Evolutionary conservation across 768 basidiomycete species (phyloP).

Genomic region (Trametes elegans): DNA sequence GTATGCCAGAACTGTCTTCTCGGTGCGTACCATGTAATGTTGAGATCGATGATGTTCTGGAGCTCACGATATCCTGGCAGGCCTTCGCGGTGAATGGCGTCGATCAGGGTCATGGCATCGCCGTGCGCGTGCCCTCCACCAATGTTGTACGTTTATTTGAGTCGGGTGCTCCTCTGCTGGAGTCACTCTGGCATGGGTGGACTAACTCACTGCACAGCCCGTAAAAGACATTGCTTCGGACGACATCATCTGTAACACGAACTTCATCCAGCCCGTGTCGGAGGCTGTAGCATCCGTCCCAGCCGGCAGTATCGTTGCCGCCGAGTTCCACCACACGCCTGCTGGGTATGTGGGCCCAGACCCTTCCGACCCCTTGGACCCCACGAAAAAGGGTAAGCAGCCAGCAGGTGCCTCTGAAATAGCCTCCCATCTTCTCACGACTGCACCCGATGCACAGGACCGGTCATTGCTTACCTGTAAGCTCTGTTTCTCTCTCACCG

Average conservation of each 20-base stretch:
- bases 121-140: slow-evolving; percentile 45
- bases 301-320: slow-evolving; percentile 50
- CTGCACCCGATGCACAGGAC: no score
- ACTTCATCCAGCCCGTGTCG: slow-evolving; percentile 48
- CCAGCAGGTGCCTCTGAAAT: not conserved
- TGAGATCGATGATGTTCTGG: not conserved
- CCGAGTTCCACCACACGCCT: slow-evolving; percentile 52
- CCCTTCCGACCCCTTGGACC: slow-evolving; percentile 47
- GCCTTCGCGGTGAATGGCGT: slow-evolving; percentile 52
- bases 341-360: slow-evolving; percentile 44
- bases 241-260: slow-evolving; percentile 57
- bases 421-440: not conserved
- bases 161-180: not conserved
- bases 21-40: slow-evolving; percentile 13
- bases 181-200: not conserved
- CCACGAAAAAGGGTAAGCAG: slow-evolving; percentile 48
- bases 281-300: slow-evolving; percentile 45
- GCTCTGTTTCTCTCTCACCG: not conserved
- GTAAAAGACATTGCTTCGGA: slow-evolving; percentile 55
- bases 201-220: slow-evolving; percentile 35
- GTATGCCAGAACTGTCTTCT: slow-evolving; percentile 30
- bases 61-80: slow-evolving; percentile 20
- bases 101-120: slow-evolving; percentile 42
- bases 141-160: slow-evolving; percentile 39
- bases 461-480: slow-evolving; percentile 11